phyloP scores from a whole-genome alignment of 1,284 basidiomycete species.

The Moniliella sp. region DNA sequence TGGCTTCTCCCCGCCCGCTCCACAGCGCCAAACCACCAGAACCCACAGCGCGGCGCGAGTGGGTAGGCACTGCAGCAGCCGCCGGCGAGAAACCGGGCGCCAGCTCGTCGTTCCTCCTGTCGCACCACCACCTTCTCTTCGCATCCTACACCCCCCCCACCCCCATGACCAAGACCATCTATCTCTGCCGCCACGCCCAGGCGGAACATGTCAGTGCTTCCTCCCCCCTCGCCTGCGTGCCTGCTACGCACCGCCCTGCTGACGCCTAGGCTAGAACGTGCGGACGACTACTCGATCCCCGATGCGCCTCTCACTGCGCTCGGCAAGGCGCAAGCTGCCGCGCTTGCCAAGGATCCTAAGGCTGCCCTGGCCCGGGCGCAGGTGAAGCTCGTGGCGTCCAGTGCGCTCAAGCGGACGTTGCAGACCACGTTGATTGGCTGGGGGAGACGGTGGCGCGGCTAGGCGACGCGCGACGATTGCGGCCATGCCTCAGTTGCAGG shows the following conservation, averaged over 20 bases:
- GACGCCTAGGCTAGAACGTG: too few relatives aligned
- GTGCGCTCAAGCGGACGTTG: constrained; percentile 23
- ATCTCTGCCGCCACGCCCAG: constrained; percentile 7
- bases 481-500: constrained; percentile 24
- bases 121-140: too few relatives aligned
- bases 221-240: not conserved
- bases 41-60: too few relatives aligned
- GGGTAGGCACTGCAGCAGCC: too few relatives aligned
- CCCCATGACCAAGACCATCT: constrained; percentile 2
- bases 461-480: constrained; percentile 17
- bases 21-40: too few relatives aligned
- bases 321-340: constrained; percentile 23
- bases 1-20: too few relatives aligned
- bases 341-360: constrained; percentile 11
- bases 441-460: constrained; percentile 15
- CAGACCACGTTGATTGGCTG: constrained; percentile 28
- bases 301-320: constrained; percentile 29
- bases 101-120: too few relatives aligned
- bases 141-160: too few relatives aligned
- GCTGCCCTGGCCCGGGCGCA: not conserved
- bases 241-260: too few relatives aligned
- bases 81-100: too few relatives aligned
- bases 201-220: constrained; percentile 5
- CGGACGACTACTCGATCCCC: too few relatives aligned
- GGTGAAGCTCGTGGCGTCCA: constrained; percentile 20